Conservation (phyloP, 2,329 filamentous ascomycete species). For the Aureobasidium musti region DNA sequence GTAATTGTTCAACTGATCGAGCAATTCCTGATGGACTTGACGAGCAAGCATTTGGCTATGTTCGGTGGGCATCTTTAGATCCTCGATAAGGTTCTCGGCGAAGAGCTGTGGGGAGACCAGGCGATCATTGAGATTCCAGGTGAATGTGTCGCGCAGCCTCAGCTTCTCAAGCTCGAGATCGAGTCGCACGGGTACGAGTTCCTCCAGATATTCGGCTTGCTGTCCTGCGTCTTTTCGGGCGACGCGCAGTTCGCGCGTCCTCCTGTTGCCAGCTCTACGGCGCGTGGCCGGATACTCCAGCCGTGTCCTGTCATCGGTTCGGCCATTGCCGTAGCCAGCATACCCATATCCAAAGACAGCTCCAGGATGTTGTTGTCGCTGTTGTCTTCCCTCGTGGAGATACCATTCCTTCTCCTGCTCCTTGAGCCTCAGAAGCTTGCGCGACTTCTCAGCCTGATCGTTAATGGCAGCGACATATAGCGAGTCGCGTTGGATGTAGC, state of each 20-base stretch:
- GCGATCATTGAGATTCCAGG: slow-evolving; percentile 95
- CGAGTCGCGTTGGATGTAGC: slow-evolving; percentile 66
- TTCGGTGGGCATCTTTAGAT: slow-evolving; percentile 74
- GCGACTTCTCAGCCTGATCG: slow-evolving; percentile 48
- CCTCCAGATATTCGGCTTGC: slow-evolving; percentile 88
- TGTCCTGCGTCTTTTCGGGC: slow-evolving; percentile 76
- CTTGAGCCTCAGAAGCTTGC: slow-evolving; percentile 60
- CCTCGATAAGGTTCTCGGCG: slow-evolving; percentile 85
- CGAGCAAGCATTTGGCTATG: slow-evolving; percentile 64
- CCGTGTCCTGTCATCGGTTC: slow-evolving; percentile 69
- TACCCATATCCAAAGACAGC: slow-evolving; percentile 72
- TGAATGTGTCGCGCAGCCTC: slow-evolving; percentile 94
- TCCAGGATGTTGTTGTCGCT: slow-evolving; percentile 58
- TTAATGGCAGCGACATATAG: slow-evolving; percentile 58
- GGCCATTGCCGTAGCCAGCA: slow-evolving; percentile 82
- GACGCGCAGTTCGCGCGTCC: slow-evolving; percentile 71
- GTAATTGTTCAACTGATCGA: slow-evolving; percentile 88
- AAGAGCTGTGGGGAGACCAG: slow-evolving; percentile 78
- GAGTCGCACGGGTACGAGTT: slow-evolving; percentile 84
- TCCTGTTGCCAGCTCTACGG: slow-evolving; percentile 73
- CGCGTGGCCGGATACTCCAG: slow-evolving; percentile 80
- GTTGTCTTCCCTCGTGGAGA: slow-evolving; percentile 61
- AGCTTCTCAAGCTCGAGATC: slow-evolving; percentile 97
- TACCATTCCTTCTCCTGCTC: slow-evolving; percentile 71
- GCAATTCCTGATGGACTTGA: slow-evolving; percentile 80